Evolutionary conservation across 2,329 filamentous ascomycete genomes (phyloP).

Genomic region (Epichloe sp.): DNA sequence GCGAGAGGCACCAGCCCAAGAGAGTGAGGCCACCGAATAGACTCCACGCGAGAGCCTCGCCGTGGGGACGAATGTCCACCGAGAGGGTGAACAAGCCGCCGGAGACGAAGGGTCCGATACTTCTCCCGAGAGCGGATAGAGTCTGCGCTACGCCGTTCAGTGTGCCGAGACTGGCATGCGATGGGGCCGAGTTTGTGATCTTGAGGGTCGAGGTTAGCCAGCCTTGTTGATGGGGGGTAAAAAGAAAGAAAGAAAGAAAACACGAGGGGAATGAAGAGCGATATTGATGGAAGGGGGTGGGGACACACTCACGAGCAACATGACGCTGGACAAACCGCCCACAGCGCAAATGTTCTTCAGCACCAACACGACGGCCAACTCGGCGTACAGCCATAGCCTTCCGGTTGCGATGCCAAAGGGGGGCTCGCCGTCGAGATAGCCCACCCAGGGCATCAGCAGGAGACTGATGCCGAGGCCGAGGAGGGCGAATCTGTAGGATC

Average conservation of each 20-base stretch:
- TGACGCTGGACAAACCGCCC: constrained; percentile 76
- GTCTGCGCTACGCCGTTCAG: constrained; percentile 92
- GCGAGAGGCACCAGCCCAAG: constrained; percentile 65
- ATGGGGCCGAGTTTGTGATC: constrained; percentile 89
- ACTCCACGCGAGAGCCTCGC: constrained; percentile 75
- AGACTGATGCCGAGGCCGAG: constrained; percentile 73
- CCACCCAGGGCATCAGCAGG: constrained; percentile 78
- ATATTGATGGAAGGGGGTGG: not conserved
- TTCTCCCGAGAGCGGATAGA: constrained; percentile 78
- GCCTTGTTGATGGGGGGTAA: too few species aligned
- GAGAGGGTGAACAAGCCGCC: constrained; percentile 76
- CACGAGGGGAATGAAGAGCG: not conserved
- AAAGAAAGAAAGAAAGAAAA: too few species aligned
- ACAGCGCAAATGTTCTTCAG: constrained; percentile 86
- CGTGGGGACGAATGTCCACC: constrained; percentile 59
- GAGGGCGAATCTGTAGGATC: constrained; percentile 67
- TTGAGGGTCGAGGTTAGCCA: constrained; percentile 19
- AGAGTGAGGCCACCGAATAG: constrained; percentile 76
- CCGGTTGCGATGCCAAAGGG: constrained; percentile 44
- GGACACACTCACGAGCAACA: constrained; percentile 57
- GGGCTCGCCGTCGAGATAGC: constrained; percentile 52
- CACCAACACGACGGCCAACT: constrained; percentile 69
- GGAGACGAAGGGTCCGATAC: constrained; percentile 76
- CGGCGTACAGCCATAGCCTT: constrained; percentile 60
- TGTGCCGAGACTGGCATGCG: constrained; percentile 72